Base-by-base conservation (phyloP, 805 yeast species). In the Metschnikowia gelsemii region DNA sequence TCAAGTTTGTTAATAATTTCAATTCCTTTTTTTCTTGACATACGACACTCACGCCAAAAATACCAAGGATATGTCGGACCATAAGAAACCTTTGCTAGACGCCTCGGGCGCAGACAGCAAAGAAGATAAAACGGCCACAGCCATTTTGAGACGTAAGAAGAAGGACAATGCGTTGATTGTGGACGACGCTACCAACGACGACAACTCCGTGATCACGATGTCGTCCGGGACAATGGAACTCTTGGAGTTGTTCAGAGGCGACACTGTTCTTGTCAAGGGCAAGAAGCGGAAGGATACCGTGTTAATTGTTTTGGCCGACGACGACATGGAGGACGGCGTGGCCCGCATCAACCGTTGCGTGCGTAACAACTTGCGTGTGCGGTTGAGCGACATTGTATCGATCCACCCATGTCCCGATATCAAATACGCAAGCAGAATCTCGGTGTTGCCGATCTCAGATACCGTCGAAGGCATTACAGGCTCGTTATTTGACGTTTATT, bases 401-500 rank as follows among this genome's bases (percentile, higher is more conserved):
- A 76, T 93, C 47, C 96, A 87, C 62, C 93, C 99, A 35, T 91
- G 96, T 64, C 96, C 99, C 14, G 99, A 93, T 64, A 91, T 93
- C 76, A 91, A 93, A 71, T 93, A 90, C 61, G 98, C 99, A 55
- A 75, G 87, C 49, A 80, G 98, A 67, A 91, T 93, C 58, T 84
- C 96, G 8, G 96, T 91, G 34, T 74, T 93, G 66, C 99, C 99
- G 43, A 87, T 93, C 61, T 96, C 97, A 46, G 99, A 93, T 62
- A 90, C 99, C 41, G 91, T 93, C 52, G 99, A 93, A 71, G 99
- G 99, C 49, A 76, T 93, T 46, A 93, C 97, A 12, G 99, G 99
- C 50, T 88, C 96, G 8, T 73, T 93, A 54, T 93, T 93, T 56
- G 99, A 93, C 59, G 96, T 90, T 18, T 93, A 84, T 72, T 78